A percentile compares a stretch with the other conserved stretches of the same genome.
phyloP scores from a whole-genome alignment of 306 rosid genomes.

The Cucumis cinereus region DNA sequence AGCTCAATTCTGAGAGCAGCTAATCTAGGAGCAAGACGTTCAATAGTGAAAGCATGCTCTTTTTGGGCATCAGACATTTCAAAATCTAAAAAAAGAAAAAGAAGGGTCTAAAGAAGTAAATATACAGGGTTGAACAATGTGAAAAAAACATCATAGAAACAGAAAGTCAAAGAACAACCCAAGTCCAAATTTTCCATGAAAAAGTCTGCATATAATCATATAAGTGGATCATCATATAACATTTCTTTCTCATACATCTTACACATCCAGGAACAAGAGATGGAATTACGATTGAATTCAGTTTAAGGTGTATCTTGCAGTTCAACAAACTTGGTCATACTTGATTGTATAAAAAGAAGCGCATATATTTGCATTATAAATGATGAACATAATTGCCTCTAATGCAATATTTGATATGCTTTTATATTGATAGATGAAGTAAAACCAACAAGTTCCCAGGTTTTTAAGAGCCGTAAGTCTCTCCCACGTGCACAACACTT shows the following conservation, averaged over 20 bases:
- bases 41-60: constrained; percentile 58
- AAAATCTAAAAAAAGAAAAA: constrained; percentile 50
- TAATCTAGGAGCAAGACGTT: constrained; percentile 71
- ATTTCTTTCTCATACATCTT: neutral
- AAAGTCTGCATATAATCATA: neutral
- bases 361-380: neutral
- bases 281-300: neutral
- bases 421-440: neutral
- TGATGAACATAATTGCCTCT: neutral
- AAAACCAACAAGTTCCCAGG: neutral
- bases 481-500: neutral
- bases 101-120: neutral
- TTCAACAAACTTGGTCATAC: neutral
- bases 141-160: neutral
- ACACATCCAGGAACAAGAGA: neutral
- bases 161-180: neutral
- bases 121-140: neutral
- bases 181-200: neutral
- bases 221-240: neutral
- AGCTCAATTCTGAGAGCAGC: constrained; percentile 92
- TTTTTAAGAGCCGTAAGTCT: neutral
- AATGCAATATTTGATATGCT: neutral
- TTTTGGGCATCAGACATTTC: constrained; percentile 67
- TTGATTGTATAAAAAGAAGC: neutral
- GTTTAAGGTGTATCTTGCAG: neutral